A percentile compares a stretch with the other conserved stretches of the same genome.
phyloP scores from a whole-genome alignment of 1,139 yeast species.

The Blastobotrys serpentis region DNA sequence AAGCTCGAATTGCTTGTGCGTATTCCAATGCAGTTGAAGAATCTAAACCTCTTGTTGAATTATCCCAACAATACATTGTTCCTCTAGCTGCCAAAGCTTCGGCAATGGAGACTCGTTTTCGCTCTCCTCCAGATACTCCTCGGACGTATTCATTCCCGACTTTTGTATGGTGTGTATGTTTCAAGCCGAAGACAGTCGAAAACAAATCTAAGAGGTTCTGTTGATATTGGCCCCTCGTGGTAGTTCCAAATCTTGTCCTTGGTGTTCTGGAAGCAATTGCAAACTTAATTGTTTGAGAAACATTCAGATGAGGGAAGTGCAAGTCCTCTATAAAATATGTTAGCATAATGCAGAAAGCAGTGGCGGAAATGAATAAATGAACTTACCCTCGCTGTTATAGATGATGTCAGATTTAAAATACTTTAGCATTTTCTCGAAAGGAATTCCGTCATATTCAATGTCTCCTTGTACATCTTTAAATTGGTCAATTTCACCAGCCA shows the following conservation, averaged over 20 bases:
- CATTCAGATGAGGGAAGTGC: slow-evolving; percentile 61
- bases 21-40: slow-evolving; percentile 68
- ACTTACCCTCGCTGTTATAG: slow-evolving; percentile 50
- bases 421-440: slow-evolving; percentile 48
- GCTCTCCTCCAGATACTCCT: slow-evolving; percentile 63
- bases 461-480: slow-evolving; percentile 41
- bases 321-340: slow-evolving; percentile 44
- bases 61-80: slow-evolving; percentile 64
- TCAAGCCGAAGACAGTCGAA: slow-evolving; percentile 54
- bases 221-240: slow-evolving; percentile 48
- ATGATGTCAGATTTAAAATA: slow-evolving; percentile 50
- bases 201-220: slow-evolving; percentile 48
- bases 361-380: too few species aligned
- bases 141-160: slow-evolving; percentile 59
- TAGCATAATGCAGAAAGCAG: too few species aligned
- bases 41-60: slow-evolving; percentile 69
- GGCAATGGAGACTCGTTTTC: slow-evolving; percentile 58
- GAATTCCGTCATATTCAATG: slow-evolving; percentile 51
- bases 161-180: slow-evolving; percentile 51
- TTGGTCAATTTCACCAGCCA: slow-evolving; percentile 50
- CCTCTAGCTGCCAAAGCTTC: slow-evolving; percentile 59
- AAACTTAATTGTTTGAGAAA: slow-evolving; percentile 57
- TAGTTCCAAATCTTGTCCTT: slow-evolving; percentile 47
- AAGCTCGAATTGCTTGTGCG: slow-evolving; percentile 57
- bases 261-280: slow-evolving; percentile 60